These are phyloP conservation scores for Salix udensis DNA, from an alignment of 345 rosid species.

Conservation along the genomic window DNA sequence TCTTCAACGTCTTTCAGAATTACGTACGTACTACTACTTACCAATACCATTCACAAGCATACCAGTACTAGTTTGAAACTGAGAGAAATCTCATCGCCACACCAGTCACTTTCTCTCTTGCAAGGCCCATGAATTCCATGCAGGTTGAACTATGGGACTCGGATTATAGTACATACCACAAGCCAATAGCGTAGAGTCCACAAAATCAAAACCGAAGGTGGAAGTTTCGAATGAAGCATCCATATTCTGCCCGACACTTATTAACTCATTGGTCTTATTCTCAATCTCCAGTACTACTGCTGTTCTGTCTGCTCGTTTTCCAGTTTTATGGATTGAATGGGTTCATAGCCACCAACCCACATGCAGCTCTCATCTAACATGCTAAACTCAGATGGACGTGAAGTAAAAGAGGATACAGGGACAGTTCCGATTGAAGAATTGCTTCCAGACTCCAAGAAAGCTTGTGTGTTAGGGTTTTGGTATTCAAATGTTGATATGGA, in stretches of 20 bases:
- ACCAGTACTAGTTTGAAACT: background rate
- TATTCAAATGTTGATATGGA: background rate
- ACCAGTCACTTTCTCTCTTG: background rate
- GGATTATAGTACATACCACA: conserved; percentile 34
- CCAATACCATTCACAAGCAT: background rate
- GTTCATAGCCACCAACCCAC: conserved; percentile 21
- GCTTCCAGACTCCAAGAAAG: conserved; percentile 10
- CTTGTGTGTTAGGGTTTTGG: conserved; percentile 26
- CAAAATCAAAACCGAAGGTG: conserved; percentile 33
- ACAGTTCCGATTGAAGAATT: background rate
- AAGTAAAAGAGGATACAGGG: conserved; percentile 4
- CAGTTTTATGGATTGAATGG: background rate
- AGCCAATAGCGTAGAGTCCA: conserved; percentile 28
- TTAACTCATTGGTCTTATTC: background rate
- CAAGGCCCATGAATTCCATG: conserved; percentile 34
- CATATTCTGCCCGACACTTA: conserved; percentile 8
- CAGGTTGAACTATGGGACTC: conserved; percentile 33
- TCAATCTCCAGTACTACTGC: background rate
- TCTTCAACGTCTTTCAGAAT: background rate
- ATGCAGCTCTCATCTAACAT: conserved; percentile 23
- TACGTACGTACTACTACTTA: background rate
- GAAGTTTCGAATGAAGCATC: conserved; percentile 21
- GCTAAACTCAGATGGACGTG: conserved; percentile 19
- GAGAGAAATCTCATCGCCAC: background rate
- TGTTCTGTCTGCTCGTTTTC: conserved; percentile 1